Percentiles rank a stretch among this genome's conserved stretches.
phyloP scores from a whole-genome alignment of 345 rosid species.

The Erodium maritimum region DNA sequence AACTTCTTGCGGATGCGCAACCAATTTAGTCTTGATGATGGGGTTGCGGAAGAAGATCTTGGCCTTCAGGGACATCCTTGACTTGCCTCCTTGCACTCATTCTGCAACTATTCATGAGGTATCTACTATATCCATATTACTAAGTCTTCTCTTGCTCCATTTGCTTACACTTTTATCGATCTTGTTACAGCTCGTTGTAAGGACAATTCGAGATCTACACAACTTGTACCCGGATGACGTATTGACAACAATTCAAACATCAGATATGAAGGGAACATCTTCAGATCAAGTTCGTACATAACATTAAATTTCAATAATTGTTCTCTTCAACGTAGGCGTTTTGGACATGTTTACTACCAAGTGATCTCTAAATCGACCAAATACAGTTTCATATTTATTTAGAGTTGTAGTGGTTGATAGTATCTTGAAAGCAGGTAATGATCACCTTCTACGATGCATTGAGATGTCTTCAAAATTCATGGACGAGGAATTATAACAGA shows the following conservation, averaged over 20 bases:
- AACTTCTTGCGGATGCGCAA: conserved; percentile 23
- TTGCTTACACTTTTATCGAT: not conserved
- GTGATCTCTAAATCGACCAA: no score
- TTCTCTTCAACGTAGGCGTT: no score
- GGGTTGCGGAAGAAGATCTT: conserved; percentile 57
- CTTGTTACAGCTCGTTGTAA: conserved; percentile 37
- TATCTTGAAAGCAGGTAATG: conserved; percentile 29
- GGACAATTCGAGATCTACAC: conserved; percentile 62
- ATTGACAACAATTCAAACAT: conserved; percentile 24
- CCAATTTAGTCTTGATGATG: conserved; percentile 38
- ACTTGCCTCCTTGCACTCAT: conserved; percentile 39
- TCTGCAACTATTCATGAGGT: conserved; percentile 46
- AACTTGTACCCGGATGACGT: conserved; percentile 45
- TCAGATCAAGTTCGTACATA: conserved; percentile 37
- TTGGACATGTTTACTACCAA: no score
- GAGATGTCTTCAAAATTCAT: conserved; percentile 55
- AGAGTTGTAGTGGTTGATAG: not conserved
- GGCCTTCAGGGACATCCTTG: conserved; percentile 56
- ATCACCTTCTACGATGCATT: conserved; percentile 36
- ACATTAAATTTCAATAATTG: not conserved
- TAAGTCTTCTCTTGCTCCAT: no score
- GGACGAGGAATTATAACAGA: conserved; percentile 41
- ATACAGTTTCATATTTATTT: no score
- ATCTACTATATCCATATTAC: not conserved
- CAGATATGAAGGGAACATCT: conserved; percentile 32